Evolutionary conservation across 129 eudicot genomes (phyloP).

Genomic region (Glebionis coronaria): DNA sequence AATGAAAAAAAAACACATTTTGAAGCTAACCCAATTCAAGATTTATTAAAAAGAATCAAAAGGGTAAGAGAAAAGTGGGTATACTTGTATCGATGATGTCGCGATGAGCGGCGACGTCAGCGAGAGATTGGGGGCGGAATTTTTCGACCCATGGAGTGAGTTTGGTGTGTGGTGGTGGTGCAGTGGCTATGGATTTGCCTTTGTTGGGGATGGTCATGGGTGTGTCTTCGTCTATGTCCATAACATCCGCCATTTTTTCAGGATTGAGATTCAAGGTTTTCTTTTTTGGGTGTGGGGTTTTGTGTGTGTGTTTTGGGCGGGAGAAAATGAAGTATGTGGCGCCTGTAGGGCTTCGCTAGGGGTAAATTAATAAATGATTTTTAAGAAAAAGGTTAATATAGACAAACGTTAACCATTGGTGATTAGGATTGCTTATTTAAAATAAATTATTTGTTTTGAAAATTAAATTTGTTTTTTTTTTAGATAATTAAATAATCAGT

Average conservation of each 20-base stretch:
- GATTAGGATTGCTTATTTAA: too few species aligned
- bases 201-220: conserved; percentile 33
- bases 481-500: too few species aligned
- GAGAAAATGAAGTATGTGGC: conserved; percentile 14
- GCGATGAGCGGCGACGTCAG: conserved; percentile 98
- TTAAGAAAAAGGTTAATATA: too few species aligned
- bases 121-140: conserved; percentile 90
- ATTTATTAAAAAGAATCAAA: not conserved
- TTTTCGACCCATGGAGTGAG: conserved; percentile 98
- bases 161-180: conserved; percentile 45
- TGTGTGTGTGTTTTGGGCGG: conserved; percentile 19
- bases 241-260: conserved; percentile 63
- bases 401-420: too few species aligned
- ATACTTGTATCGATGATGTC: conserved; percentile 90
- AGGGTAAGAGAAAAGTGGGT: not conserved
- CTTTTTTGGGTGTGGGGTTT: conserved; percentile 8
- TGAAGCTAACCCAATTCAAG: not conserved
- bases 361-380: too few species aligned
- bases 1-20: conserved; percentile 1
- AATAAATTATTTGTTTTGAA: too few species aligned
- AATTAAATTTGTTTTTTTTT: too few species aligned
- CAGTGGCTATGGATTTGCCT: conserved; percentile 53
- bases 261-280: not conserved
- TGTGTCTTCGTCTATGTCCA: conserved; percentile 69
- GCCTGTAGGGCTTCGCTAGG: conserved; percentile 4